Evolutionary conservation across 495 filamentous ascomycete genomes (phyloP).

Genomic region (Saxophila tyrrhenica): DNA sequence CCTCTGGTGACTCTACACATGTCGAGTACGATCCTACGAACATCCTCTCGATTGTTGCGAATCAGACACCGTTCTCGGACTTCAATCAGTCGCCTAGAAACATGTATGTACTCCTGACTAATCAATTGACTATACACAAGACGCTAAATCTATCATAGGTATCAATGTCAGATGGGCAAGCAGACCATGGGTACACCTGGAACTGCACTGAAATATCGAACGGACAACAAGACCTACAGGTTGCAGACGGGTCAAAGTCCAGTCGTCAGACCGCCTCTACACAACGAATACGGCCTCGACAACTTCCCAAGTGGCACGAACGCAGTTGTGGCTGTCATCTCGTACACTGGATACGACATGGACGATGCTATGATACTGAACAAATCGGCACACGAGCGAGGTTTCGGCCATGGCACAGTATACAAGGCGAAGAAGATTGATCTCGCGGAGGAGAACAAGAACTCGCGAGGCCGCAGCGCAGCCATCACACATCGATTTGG

Average conservation of each 20-base stretch:
- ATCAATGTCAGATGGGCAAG: conserved; percentile 82
- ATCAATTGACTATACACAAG: not conserved
- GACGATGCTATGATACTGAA: conserved; percentile 99
- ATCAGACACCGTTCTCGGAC: conserved; percentile 97
- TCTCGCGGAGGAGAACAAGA: conserved; percentile 51
- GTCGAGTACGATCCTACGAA: conserved; percentile 93
- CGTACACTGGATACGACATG: conserved; percentile 99
- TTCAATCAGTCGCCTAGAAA: conserved; percentile 98
- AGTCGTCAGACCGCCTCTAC: conserved; percentile 78
- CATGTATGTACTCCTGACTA: conserved; percentile 58
- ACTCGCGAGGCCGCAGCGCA: conserved; percentile 7
- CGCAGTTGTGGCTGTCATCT: conserved; percentile 92
- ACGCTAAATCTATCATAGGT: not conserved
- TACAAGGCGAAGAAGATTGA: conserved; percentile 92
- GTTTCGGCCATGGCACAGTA: conserved; percentile 92
- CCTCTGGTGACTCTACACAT: conserved; percentile 78
- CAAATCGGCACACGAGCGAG: conserved; percentile 92
- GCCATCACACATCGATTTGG: conserved; percentile 60
- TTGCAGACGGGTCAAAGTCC: conserved; percentile 94
- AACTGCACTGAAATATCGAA: conserved; percentile 71
- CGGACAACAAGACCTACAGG: conserved; percentile 93
- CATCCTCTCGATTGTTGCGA: conserved; percentile 93
- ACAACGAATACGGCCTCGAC: conserved; percentile 93
- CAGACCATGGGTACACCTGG: conserved; percentile 97
- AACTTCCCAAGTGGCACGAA: conserved; percentile 99